phyloP scores from a whole-genome alignment of 169 alveolate genomes.

The Eimeria acervulina region DNA sequence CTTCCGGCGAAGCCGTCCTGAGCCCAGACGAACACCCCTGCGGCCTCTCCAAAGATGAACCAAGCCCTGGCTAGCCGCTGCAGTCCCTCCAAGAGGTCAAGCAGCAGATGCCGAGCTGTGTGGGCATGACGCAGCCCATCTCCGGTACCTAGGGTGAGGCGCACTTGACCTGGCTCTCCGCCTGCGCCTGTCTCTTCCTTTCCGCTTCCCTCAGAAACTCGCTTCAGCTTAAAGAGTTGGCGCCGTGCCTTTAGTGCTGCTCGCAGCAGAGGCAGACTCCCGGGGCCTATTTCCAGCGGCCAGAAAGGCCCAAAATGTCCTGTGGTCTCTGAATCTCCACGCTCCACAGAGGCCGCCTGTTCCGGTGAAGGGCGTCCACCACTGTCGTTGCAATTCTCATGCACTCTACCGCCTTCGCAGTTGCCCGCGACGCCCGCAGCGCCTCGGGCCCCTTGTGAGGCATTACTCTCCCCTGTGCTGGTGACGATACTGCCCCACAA shows the following conservation, averaged over 20 bases:
- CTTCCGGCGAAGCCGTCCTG: background rate
- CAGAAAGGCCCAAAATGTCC: background rate
- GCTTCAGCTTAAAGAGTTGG: slow-evolving; percentile 49
- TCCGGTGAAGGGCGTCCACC: background rate
- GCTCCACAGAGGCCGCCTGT: background rate
- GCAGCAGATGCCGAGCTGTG: slow-evolving; percentile 45
- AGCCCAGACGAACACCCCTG: background rate
- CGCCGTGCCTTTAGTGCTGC: slow-evolving; percentile 54
- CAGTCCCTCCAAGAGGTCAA: slow-evolving; percentile 41
- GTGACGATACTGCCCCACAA: background rate
- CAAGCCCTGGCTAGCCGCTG: slow-evolving; percentile 70
- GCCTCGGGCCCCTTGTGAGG: background rate
- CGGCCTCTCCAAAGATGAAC: slow-evolving; percentile 31
- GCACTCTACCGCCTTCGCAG: background rate
- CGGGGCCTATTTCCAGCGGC: slow-evolving; percentile 42
- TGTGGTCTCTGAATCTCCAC: background rate
- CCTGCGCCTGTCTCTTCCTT: slow-evolving; percentile 17
- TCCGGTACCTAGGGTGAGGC: background rate
- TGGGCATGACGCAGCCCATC: slow-evolving; percentile 7
- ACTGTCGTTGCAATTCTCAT: background rate
- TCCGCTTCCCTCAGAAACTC: background rate
- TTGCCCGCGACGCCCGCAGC: background rate
- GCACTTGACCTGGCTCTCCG: background rate
- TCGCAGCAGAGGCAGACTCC: background rate
- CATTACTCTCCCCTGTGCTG: background rate